Base-by-base conservation (phyloP, 1,284 basidiomycete species). In the Cutaneotrichosporon sp. region DNA sequence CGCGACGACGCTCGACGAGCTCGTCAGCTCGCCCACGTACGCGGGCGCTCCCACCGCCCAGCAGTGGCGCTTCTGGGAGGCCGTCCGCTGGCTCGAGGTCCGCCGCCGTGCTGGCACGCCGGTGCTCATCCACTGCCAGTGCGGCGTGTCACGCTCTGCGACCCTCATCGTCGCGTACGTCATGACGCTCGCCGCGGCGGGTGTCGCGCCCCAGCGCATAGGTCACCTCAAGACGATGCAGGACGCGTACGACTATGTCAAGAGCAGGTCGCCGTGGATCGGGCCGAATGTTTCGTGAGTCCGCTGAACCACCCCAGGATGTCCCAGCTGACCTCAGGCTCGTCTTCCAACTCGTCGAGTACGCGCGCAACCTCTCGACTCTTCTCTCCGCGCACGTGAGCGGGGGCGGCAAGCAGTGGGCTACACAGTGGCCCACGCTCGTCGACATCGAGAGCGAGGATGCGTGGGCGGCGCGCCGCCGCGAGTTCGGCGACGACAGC, bases 211-310 rank as follows among this genome's bases (percentile, higher is more conserved):
- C 31, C 87, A 88, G 20, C 84, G 87, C 16, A 83, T 89, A 25
- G 87, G 91, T 64, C 85, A 92, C 11, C 87, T 89, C 8, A 65
- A 71, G 29, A 80, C 91, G 52, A 97, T 97, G 92, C 92, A 97
- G 76, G 90, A 89, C 58, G 91, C 93, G 42, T 98, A 97, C 81
- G 83, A 89, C 65, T 94, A 87, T 79, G 91, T 95, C 53, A 95
- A 97, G 80, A 83, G 86, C 70, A 93, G 91, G 81, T 92, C 89
- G 73, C 87, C 86, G 74, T 90, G 90, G 83, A 87, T 92, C 65
- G 91, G 93, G 22, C 94, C 95, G 47, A 98, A 98, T 79, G 95
- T 95, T 87, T 92, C 90, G 91, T 94, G 81, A 81, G 91, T 88
- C 4, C 9, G 10, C 16, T 31, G 6, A 25, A 16, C 34, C 7